Percentiles rank a stretch among this genome's conserved stretches.
Evolutionary conservation across 2,329 filamentous ascomycete species (phyloP).

Genomic region (Leptoxyphium fumago): DNA sequence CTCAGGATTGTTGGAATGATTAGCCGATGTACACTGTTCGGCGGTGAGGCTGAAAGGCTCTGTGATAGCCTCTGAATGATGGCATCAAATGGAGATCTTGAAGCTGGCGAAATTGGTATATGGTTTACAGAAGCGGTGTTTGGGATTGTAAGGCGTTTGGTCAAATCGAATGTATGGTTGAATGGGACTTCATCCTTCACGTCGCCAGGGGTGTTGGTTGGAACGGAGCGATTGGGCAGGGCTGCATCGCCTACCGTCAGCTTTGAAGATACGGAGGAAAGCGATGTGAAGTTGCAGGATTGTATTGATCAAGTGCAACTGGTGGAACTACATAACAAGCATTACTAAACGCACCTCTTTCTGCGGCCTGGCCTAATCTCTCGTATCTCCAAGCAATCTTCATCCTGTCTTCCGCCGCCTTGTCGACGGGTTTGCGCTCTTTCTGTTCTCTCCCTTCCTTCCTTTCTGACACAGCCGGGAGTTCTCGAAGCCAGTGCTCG

Average conservation of each 20-base stretch:
- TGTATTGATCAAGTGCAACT: conserved; percentile 4
- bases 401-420: conserved; percentile 54
- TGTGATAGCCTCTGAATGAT: conserved; percentile 47
- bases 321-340: background rate
- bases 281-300: conserved; percentile 9
- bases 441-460: conserved; percentile 23
- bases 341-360: conserved; percentile 41
- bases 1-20: conserved; percentile 76
- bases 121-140: conserved; percentile 27
- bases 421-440: conserved; percentile 19
- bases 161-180: conserved; percentile 38
- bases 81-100: conserved; percentile 40
- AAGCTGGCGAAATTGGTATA: conserved; percentile 45
- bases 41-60: conserved; percentile 42
- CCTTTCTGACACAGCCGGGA: conserved; percentile 53
- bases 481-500: conserved; percentile 66
- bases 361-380: conserved; percentile 56
- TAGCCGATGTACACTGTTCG: conserved; percentile 58
- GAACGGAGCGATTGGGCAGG: conserved; percentile 12
- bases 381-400: conserved; percentile 99
- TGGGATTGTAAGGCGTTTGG: conserved; percentile 32
- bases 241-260: conserved; percentile 14
- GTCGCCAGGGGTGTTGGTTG: conserved; percentile 3
- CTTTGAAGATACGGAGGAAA: conserved; percentile 1
- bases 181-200: conserved; percentile 21